Percentiles rank a stretch among this genome's conserved stretches.
phyloP scores from a whole-genome alignment of 2,329 filamentous ascomycete species.

The Dactylonectria macrodidyma region DNA sequence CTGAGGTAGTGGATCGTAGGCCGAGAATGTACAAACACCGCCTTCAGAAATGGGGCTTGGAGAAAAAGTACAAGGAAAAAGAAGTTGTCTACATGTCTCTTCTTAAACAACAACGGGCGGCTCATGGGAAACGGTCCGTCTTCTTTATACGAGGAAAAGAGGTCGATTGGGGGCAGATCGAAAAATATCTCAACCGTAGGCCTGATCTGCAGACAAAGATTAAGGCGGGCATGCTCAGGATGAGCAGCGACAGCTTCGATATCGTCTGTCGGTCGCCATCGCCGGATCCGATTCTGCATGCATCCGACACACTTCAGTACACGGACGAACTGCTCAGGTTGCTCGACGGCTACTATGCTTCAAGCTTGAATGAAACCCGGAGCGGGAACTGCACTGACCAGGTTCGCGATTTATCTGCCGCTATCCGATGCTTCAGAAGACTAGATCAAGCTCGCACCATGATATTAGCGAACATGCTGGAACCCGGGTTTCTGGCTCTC shows the following conservation, averaged over 20 bases:
- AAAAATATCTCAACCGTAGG: slow-evolving; percentile 8
- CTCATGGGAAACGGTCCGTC: not conserved
- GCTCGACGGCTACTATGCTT: not conserved
- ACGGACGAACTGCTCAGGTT: not conserved
- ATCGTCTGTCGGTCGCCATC: not conserved
- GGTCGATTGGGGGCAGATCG: slow-evolving; percentile 10
- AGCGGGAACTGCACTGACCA: too few relatives aligned
- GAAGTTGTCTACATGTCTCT: slow-evolving; percentile 5
- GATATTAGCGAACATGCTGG: not conserved
- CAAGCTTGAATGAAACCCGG: not conserved
- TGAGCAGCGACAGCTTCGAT: not conserved
- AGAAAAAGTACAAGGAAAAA: slow-evolving; percentile 10
- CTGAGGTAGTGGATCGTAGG: not conserved
- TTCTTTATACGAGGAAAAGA: slow-evolving; percentile 4
- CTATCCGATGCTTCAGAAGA: not conserved
- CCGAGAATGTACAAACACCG: slow-evolving; percentile 11
- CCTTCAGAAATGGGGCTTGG: slow-evolving; percentile 11
- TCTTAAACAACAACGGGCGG: slow-evolving; percentile 9
- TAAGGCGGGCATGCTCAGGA: slow-evolving; percentile 3
- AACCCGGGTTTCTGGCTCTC: not conserved
- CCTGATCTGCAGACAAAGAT: slow-evolving; percentile 13
- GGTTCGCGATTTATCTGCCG: too few relatives aligned
- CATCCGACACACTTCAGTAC: not conserved
- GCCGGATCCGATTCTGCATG: not conserved
- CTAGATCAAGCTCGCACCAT: not conserved